Base-by-base conservation (phyloP, 768 basidiomycete genomes). In the Boletus sensibilis region DNA sequence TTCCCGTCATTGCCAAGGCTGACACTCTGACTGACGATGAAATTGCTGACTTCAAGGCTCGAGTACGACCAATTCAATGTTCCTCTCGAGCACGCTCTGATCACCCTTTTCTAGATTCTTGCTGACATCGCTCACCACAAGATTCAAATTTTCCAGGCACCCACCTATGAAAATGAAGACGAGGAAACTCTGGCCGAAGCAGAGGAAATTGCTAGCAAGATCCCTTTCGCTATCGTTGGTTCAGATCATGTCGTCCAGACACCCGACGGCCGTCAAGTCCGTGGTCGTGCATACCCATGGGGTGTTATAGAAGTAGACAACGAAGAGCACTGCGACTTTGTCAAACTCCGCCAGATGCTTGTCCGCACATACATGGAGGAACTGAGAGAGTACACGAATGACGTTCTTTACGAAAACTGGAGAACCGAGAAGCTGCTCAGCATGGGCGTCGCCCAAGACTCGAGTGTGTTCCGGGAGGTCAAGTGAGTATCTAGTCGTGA, bases 331-430 rank as follows among this genome's bases (percentile, higher is more conserved):
- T 99, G 97, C 64, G 97, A 99, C 73, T 99, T 99, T 71, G 96
- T 98, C 74, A 98, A 98, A 76, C 89, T 99, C 58, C 89, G 97
- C 50, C 97, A 98, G 74, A 98, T 99, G 97, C 89, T 99, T 37
- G 90, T 99, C 64, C 84, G 97, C 54, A 98, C 96, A 11, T 97
- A 98, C 73, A 99, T 99, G 97, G 97, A 99, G 73, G 97, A 99
- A 73, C 81, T 99, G 62, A 81, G 96, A 68, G 97, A 98, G 76
- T 92, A 95, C 74, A 98, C 97, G 64, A 95, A 96, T 69, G 88
- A 92, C 66, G 85, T 90, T 37, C 82, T 99, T 54, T 99, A 99
- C 72, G 97, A 99, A 82, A 92, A 98, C 73, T 99, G 97, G 87
- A 82, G 97, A 77, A 92, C 89, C 58, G 94, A 98, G 72, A 98